A percentile compares a stretch with the other conserved stretches of the same genome.
phyloP scores from a whole-genome alignment of 768 basidiomycete genomes.

The Phanerochaete carnosa region DNA sequence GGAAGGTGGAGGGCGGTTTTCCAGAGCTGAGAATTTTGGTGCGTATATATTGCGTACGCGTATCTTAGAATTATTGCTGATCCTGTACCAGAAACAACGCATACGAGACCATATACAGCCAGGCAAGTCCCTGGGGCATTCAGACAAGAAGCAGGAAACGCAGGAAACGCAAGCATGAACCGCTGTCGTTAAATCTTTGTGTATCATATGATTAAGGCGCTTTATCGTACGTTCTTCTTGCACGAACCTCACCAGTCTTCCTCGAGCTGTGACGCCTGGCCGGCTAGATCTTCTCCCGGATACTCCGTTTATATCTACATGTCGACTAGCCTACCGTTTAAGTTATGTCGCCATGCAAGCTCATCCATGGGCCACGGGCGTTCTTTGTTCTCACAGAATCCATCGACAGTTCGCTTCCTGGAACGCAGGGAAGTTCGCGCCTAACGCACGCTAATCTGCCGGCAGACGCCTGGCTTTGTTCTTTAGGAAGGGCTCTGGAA shows the following conservation, averaged over 20 bases:
- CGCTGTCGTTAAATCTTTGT: background rate
- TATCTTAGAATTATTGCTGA: background rate
- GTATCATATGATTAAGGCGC: background rate
- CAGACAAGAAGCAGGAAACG: constrained; percentile 54
- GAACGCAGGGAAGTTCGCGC: background rate
- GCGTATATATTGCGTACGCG: constrained; percentile 23
- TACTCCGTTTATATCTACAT: background rate
- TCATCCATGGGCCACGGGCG: background rate
- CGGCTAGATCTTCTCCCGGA: background rate
- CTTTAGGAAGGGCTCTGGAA: background rate
- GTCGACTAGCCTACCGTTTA: too few species aligned
- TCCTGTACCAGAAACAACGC: constrained; percentile 70
- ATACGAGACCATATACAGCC: constrained; percentile 84
- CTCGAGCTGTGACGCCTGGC: background rate
- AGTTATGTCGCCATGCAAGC: background rate
- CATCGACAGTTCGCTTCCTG: background rate
- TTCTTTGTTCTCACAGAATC: background rate
- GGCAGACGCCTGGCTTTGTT: background rate
- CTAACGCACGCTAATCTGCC: background rate
- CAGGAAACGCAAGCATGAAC: constrained; percentile 2
- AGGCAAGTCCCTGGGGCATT: constrained; percentile 81
- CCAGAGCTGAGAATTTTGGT: constrained; percentile 87
- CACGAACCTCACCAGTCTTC: background rate
- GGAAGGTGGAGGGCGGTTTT: constrained; percentile 88
- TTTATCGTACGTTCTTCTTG: background rate